Conservation (phyloP, 768 basidiomycete genomes). For the Mycena olivaceomarginata region DNA sequence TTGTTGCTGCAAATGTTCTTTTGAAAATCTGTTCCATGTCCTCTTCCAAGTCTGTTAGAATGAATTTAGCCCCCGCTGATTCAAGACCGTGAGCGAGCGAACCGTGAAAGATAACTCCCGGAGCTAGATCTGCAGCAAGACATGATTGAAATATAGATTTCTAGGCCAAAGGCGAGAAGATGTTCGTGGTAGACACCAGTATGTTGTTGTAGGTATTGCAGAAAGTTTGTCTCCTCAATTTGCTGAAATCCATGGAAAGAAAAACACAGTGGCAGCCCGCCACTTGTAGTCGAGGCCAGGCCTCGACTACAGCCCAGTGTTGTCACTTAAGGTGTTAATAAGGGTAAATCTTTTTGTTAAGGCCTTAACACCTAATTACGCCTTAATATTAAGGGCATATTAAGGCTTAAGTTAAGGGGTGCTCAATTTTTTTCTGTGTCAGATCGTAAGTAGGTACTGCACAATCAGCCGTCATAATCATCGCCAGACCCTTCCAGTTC, state of each 20-base stretch:
- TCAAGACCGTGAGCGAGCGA: neutral
- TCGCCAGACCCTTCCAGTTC: too few relatives aligned
- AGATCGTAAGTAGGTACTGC: too few relatives aligned
- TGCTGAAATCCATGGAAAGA: neutral
- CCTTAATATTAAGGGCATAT: too few relatives aligned
- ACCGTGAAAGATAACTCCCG: conserved; percentile 2
- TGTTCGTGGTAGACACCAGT: conserved; percentile 14
- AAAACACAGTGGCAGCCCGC: conserved; percentile 4
- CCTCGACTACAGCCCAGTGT: too few relatives aligned
- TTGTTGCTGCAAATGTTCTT: neutral
- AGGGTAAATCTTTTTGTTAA: too few relatives aligned
- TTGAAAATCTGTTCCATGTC: neutral
- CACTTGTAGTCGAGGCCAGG: too few relatives aligned
- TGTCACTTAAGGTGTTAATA: too few relatives aligned
- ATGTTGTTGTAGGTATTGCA: conserved; percentile 19
- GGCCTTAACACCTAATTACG: too few relatives aligned
- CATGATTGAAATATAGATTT: conserved; percentile 13
- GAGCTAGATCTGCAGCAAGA: conserved; percentile 7
- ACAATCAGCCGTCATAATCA: too few relatives aligned
- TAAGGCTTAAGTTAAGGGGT: too few relatives aligned
- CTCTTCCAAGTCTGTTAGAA: conserved; percentile 4
- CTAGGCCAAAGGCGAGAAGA: conserved; percentile 16
- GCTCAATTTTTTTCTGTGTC: too few relatives aligned
- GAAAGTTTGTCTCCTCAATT: conserved; percentile 12
- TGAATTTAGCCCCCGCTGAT: conserved; percentile 4